A percentile compares a stretch with the other conserved stretches of the same genome.
Conservation (phyloP, 1,284 basidiomycete genomes). For the Trichosporon inkin region DNA sequence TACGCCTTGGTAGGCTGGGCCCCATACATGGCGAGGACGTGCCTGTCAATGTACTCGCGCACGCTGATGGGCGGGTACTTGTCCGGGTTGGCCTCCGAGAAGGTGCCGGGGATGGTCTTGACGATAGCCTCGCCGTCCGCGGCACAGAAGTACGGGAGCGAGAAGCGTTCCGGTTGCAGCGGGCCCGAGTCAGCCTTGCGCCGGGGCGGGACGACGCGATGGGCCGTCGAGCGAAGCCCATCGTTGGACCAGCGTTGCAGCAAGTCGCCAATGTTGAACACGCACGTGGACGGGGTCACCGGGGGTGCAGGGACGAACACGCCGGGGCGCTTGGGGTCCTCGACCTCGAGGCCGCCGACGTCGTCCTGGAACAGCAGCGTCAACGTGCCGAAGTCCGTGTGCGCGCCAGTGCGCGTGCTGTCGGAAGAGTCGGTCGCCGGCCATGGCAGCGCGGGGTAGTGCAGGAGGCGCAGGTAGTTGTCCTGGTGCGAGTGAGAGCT, state of each 20-base stretch:
- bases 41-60: slow-evolving; percentile 46
- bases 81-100: slow-evolving; percentile 51
- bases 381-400: slow-evolving; percentile 57
- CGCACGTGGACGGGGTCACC: slow-evolving; percentile 54
- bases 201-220: slow-evolving; percentile 58
- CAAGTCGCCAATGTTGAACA: slow-evolving; percentile 62
- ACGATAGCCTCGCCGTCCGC: slow-evolving; percentile 52
- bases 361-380: slow-evolving; percentile 61
- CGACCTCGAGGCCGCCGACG: slow-evolving; percentile 60
- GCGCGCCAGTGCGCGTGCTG: slow-evolving; percentile 55
- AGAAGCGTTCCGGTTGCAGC: slow-evolving; percentile 56
- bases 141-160: slow-evolving; percentile 59
- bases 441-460: slow-evolving; percentile 48
- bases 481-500: slow-evolving; percentile 50
- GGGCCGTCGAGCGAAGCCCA: slow-evolving; percentile 59
- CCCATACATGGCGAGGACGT: slow-evolving; percentile 33
- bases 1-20: neutral
- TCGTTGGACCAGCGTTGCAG: slow-evolving; percentile 64
- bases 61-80: slow-evolving; percentile 55
- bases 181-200: slow-evolving; percentile 34
- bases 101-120: slow-evolving; percentile 58
- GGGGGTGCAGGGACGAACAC: slow-evolving; percentile 56
- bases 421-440: slow-evolving; percentile 49
- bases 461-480: slow-evolving; percentile 60
- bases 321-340: slow-evolving; percentile 55